phyloP scores from a whole-genome alignment of 352 stramenopile species.

The Pythium folliculosum region DNA sequence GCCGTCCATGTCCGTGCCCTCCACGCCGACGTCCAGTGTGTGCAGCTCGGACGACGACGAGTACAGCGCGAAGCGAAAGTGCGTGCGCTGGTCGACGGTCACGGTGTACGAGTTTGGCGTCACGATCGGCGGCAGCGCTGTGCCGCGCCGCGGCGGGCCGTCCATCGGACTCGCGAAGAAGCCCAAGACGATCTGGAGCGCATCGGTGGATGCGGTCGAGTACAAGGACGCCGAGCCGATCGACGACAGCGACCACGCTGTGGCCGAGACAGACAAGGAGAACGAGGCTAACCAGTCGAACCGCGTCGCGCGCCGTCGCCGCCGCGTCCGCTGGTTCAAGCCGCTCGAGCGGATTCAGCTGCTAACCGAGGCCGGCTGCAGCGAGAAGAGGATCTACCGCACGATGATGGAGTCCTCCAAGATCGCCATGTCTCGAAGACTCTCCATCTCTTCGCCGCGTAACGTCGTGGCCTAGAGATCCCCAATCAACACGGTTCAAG shows the following conservation, averaged over 20 bases:
- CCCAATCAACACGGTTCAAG: too few relatives aligned
- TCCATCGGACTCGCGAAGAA: conserved; percentile 44
- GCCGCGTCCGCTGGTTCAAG: conserved; percentile 25
- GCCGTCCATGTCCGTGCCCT: background rate
- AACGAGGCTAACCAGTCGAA: background rate
- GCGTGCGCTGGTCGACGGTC: conserved; percentile 55
- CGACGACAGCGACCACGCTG: conserved; percentile 6
- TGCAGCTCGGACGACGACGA: conserved; percentile 13
- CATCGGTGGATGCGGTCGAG: conserved; percentile 31
- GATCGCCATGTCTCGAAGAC: conserved; percentile 20
- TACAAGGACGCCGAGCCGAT: conserved; percentile 2
- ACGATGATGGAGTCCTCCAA: conserved; percentile 27
- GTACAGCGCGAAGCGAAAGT: conserved; percentile 28
- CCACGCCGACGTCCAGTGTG: background rate
- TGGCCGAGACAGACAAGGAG: conserved; percentile 8
- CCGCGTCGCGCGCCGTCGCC: background rate
- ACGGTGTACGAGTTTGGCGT: conserved; percentile 64
- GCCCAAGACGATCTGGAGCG: conserved; percentile 38
- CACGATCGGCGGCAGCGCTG: conserved; percentile 43
- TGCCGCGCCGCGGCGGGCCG: conserved; percentile 45
- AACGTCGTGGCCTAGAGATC: background rate
- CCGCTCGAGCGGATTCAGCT: conserved; percentile 16
- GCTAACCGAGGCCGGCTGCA: conserved; percentile 17
- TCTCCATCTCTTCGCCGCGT: conserved; percentile 4
- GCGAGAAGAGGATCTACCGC: conserved; percentile 23